Conservation (phyloP, 108 stramenopile genomes). For the Hondaea fermentalgiana region DNA sequence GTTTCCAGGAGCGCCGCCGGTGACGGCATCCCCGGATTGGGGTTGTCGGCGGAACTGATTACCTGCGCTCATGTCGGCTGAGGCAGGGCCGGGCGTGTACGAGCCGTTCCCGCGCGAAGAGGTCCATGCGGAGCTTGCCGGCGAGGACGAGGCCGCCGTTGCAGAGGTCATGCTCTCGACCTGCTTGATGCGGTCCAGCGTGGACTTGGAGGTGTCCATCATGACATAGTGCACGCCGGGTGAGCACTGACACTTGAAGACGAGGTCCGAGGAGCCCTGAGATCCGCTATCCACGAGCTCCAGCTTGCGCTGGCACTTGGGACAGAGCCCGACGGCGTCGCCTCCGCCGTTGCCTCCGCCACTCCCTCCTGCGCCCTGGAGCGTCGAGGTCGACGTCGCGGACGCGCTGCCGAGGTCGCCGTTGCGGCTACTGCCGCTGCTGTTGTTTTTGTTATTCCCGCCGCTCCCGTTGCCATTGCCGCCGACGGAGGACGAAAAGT, state of each 20-base stretch:
- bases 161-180: neutral
- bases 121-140: no score
- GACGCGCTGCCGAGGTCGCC: neutral
- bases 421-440: no score
- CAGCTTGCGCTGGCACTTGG: slow-evolving; percentile 1
- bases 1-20: neutral
- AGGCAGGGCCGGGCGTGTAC: neutral
- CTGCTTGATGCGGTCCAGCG: neutral
- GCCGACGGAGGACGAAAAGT: no score
- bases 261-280: neutral
- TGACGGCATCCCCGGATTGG: neutral
- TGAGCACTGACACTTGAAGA: neutral
- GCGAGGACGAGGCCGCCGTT: neutral
- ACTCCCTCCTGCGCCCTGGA: neutral
- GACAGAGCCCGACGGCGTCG: neutral
- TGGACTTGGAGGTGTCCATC: neutral
- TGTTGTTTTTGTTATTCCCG: no score
- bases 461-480: no score
- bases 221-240: neutral
- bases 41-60: neutral
- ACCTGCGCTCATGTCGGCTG: neutral
- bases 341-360: neutral
- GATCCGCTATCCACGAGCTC: neutral
- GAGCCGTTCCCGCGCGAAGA: neutral
- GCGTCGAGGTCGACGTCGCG: neutral